Conservation (phyloP, 106 monocot species). For the Dioscorea alata region DNA sequence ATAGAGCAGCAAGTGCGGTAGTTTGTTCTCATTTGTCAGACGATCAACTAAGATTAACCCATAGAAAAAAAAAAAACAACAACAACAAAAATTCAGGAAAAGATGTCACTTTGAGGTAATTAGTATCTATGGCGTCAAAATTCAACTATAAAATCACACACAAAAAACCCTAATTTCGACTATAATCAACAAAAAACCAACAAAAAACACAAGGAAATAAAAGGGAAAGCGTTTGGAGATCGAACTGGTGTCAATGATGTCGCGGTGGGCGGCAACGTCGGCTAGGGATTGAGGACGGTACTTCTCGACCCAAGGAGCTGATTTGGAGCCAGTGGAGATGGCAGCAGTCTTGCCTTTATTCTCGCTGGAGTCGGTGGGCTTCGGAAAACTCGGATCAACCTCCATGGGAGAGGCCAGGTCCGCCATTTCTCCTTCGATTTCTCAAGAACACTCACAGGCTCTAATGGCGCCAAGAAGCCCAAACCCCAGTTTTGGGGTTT, state of each 20-base stretch:
- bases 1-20: constrained; percentile 93
- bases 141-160: not conserved
- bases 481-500: not conserved
- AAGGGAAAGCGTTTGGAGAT: not conserved
- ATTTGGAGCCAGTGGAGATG: constrained; percentile 26
- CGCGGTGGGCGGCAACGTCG: constrained; percentile 98
- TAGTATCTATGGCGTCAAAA: not conserved
- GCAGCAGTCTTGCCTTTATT: constrained; percentile 43
- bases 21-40: constrained; percentile 77
- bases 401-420: constrained; percentile 55
- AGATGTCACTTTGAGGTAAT: too few relatives aligned
- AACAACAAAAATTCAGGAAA: not conserved
- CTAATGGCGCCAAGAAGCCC: not conserved
- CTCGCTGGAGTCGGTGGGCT: not conserved
- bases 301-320: constrained; percentile 99
- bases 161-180: not conserved
- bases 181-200: not conserved
- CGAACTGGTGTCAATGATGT: constrained; percentile 95
- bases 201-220: not conserved
- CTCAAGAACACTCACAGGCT: not conserved
- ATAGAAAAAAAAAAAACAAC: constrained; percentile 2
- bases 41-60: constrained; percentile 53
- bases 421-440: not conserved
- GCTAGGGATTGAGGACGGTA: constrained; percentile 92
- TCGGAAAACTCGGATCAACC: constrained; percentile 47